Evolutionary conservation across 495 filamentous ascomycete species (phyloP), one percentile per base, ranked within the genome.

Genomic region (Letharia lupina): DNA sequence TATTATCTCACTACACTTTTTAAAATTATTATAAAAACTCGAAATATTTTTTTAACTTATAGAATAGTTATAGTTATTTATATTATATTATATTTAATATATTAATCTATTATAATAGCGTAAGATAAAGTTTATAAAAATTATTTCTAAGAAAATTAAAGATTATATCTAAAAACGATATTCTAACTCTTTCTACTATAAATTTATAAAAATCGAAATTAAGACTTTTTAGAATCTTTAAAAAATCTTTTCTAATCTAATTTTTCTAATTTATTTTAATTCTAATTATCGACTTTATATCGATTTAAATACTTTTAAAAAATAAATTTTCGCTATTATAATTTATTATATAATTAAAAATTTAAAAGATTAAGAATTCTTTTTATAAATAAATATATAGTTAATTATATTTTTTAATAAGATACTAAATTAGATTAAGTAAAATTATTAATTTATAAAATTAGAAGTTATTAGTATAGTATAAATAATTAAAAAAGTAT

Each of bases 201-300:
- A 45, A 12, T 2, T 13, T 18, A 57, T 50, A n/a, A 64, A 41
- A 63, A 4, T 35, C 20, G 9, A 45, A 9, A 12, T 28, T 18
- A 45, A 67, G 12, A 1, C 4, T 18, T 62, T 48, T 50, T n/a
- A 62, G 2, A 8, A 52, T 28, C 3, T 52, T 28, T 12, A 52
- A 28, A 52, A 28, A 12, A 13, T 23, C 31, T 52, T 52, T 13
- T 0, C 4, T 11, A 52, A 13, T 13, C 31, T 13, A 8, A 48
- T 48, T 4, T 48, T 48, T 16, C n/a, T 67, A 59, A n/a, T 58
- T 16, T 62, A 67, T 47, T 63, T 48, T 33, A 62, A 67, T 28
- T 8, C n/a, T 20, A 42, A 12, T 40, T 2, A 33, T 1, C 37
- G 5, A 18, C 39, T 67, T 9, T 62, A 18, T 54, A 63, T 63